These are phyloP conservation scores for Paraurostyla sp. DNA, from an alignment of 73 alveolate species.

Conservation along the genomic window DNA sequence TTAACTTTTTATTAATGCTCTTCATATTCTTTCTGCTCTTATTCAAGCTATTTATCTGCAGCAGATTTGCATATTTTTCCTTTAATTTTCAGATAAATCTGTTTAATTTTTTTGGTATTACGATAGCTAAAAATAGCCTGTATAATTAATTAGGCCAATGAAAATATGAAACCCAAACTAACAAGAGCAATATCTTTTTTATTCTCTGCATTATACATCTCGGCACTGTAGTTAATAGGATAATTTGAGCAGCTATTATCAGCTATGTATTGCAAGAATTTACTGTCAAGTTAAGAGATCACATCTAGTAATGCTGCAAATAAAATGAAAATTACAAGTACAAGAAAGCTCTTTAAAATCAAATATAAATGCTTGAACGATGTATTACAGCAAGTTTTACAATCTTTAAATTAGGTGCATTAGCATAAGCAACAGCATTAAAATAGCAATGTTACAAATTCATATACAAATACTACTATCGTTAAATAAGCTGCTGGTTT, in stretches of 20 bases:
- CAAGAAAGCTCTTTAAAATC: background rate
- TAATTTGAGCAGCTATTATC: background rate
- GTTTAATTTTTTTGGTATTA: too few relatives aligned
- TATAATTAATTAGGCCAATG: too few relatives aligned
- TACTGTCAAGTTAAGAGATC: background rate
- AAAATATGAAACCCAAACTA: too few relatives aligned
- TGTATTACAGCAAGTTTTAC: conserved; percentile 6
- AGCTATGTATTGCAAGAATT: background rate
- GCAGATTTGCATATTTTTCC: too few relatives aligned
- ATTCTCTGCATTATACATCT: too few relatives aligned
- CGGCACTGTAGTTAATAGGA: background rate
- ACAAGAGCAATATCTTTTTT: too few relatives aligned
- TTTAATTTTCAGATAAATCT: too few relatives aligned
- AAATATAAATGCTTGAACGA: background rate
- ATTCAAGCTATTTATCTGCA: too few relatives aligned
- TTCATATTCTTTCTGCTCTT: too few relatives aligned
- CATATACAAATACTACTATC: background rate
- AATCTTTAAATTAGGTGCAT: background rate
- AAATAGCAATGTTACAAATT: background rate
- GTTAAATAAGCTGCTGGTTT: conserved; percentile 4
- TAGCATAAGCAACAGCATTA: conserved; percentile 16
- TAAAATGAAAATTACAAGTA: background rate
- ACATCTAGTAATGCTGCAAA: background rate
- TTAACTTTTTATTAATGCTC: too few relatives aligned
- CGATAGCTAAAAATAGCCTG: too few relatives aligned